Evolutionary conservation across 2,329 filamentous ascomycete genomes (phyloP), one percentile per base, ranked within the genome.

Genomic region (Lasiodiplodia gonubiensis): DNA sequence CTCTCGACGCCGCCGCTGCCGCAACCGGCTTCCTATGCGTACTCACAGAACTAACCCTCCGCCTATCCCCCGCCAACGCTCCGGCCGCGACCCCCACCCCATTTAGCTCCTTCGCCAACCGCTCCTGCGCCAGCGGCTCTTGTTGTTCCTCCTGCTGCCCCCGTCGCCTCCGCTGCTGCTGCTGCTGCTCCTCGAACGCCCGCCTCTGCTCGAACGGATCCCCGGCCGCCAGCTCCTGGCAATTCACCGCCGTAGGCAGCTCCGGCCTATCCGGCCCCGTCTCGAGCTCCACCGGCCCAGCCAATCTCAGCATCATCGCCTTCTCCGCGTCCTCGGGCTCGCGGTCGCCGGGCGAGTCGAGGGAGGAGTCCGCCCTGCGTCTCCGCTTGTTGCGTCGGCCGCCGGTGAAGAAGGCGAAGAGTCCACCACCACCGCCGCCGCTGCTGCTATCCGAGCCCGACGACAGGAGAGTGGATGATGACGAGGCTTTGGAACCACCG

Each of bases 241-340:
- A 60, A 16, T 60, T 60, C 12, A 48, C 55, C 55, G 37, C 55
- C 14, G 55, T 60, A 23, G 55, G 55, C 55, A 60, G 3, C 55
- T 60, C 55, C 14, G 55, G 55, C 25, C 46, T 16, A 16, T 60
- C 55, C 4, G 55, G 55, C 14, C 55, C 55, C 23, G 55, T 46
- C 23, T 12, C 35, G 6, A 60, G 55, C 55, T 60, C 55, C 2
- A 10, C 35, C 37, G 55, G 55, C 2, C 55, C 37, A 1, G 18
- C 42, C 39, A n/a, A 18, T 25, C 48, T 42, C 55, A 5, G 27
- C 30, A 53, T 25, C 51, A 53, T 53, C 51, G 51, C 51, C 21
- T 53, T 53, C 51, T 53, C 51, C 4, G 51, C 53, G 2, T 16
- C 33, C 2, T 57, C 53, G 7, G 7, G 3, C 8, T 23, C n/a